Evolutionary conservation across 805 yeast species (phyloP), one percentile per base, ranked within the genome.

Genomic region (Hanseniaspora pseudoguilliermondii): DNA sequence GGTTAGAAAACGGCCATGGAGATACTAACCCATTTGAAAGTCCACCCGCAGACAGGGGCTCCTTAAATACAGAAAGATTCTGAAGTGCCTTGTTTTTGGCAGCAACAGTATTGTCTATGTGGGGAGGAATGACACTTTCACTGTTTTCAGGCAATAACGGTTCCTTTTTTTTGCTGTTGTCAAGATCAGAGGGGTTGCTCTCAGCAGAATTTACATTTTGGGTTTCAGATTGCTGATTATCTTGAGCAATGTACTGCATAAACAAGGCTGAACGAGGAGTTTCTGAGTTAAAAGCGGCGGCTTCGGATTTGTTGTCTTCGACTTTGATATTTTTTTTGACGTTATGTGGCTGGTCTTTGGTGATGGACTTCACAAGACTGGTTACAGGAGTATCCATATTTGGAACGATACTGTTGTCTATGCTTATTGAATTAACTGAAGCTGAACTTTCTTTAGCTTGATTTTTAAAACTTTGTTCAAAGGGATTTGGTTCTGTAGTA

Each of bases 401-500:
- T 6, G 50, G 29, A 25, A n/a, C 15, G 15, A 47, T 47, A 35
- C 15, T 11, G 13, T 20, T 35, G 35, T 47, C 50, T 6, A 34
- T 10, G 21, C 38, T 13, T 16, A 5, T n/a, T 20, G 42, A 10
- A n/a, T 23, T 44, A 13, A 55, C 29, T 10, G 57, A 47, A 10
- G 51, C 39, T 21, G 35, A 53, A 27, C 57, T 40, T 29, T 51
- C 55, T 7, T 43, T 46, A 40, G 58, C 42, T 16, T 49, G 48
- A 11, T 57, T 57, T 35, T 57, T 41, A 71, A 91, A 91, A 51
- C 95, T 86, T 68, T 84, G 86, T 69, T 91, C 98, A 66, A 91
- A 91, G 5, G 97, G 97, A 64, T 91, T 91, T 10, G 93, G 96
- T 68, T 93, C 98, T 57, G 89, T 73, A 59, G 84, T 91, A 63